Percentiles rank a stretch among this genome's conserved stretches.
Conservation (phyloP, 148 eudicot species). For the Rhododendron simsii region DNA sequence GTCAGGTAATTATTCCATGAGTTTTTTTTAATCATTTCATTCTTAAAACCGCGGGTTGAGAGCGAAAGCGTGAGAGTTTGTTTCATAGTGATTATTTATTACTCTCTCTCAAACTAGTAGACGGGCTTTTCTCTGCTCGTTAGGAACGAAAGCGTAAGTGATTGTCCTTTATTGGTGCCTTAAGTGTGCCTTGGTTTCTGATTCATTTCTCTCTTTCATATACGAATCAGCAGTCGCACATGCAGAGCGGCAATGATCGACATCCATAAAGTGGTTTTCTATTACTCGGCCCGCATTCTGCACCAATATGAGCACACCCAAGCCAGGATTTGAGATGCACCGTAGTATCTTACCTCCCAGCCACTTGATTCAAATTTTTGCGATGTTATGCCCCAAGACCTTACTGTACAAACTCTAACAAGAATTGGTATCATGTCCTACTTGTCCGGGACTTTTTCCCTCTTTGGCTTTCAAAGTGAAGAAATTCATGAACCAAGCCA, state of each 20-base stretch:
- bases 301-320: neutral
- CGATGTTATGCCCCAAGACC: neutral
- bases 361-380: neutral
- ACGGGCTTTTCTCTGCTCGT: neutral
- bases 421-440: neutral
- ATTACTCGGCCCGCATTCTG: neutral
- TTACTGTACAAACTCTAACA: neutral
- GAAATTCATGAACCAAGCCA: no score
- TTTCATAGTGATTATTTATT: neutral
- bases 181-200: neutral
- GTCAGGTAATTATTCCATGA: neutral
- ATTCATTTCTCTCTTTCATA: neutral
- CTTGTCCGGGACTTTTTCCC: neutral
- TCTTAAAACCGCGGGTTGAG: neutral
- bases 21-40: neutral
- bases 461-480: neutral
- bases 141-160: no score
- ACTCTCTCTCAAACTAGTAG: neutral
- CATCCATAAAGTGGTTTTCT: neutral
- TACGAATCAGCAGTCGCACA: neutral
- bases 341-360: neutral
- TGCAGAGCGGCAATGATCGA: neutral
- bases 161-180: neutral
- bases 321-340: neutral
- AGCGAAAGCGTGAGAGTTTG: neutral